Evolutionary conservation across 2,329 filamentous ascomycete species (phyloP), one percentile per base, ranked within the genome.

Genomic region (Penicillium sp.): DNA sequence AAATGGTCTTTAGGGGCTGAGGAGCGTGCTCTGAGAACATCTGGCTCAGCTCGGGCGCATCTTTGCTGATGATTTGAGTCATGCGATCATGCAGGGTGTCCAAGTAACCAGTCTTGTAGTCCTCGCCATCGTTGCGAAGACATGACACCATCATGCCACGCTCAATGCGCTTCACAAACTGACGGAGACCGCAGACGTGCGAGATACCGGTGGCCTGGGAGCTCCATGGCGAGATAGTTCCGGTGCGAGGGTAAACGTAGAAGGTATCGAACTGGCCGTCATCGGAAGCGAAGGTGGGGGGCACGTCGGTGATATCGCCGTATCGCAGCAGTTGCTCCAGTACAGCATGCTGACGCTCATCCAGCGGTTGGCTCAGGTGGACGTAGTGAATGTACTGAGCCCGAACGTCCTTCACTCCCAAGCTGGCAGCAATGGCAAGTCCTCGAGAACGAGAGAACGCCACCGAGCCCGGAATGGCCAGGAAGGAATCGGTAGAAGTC

Each of bases 131-230:
- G 77, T 79, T 55, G 9, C 83, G 63, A 60, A 78, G 64, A 88
- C 80, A 62, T 13, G 85, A 86, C 56, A 97, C 81, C 63, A 88
- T 82, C 64, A 94, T 84, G 47, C 92, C 94, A 62, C 91, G 85
- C 76, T 99, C 94, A 61, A 97, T 89, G 52, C 93, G 86, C 68
- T 86, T 80, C 44, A 86, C 82, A 28, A 88, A 81, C 48, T 84
- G 74, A 39, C 85, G 84, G 54, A 97, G 78, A 24, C 89, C 92
- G 70, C 93, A 97, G 29, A 96, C 93, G 61, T 94, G 86, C 49
- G 93, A 88, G 70, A 97, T 96, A 70, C 86, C 93, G 43, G 93
- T 96, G 26, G 92, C 93, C 73, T 96, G 92, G 51, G 92, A 96
- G 74, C 91, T 96, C 94, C 94, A 99, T 69, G 94, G 94, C 38